These are phyloP conservation scores for Agaricus subrufescens DNA, from an alignment of 768 basidiomycete species.

Conservation along the genomic window DNA sequence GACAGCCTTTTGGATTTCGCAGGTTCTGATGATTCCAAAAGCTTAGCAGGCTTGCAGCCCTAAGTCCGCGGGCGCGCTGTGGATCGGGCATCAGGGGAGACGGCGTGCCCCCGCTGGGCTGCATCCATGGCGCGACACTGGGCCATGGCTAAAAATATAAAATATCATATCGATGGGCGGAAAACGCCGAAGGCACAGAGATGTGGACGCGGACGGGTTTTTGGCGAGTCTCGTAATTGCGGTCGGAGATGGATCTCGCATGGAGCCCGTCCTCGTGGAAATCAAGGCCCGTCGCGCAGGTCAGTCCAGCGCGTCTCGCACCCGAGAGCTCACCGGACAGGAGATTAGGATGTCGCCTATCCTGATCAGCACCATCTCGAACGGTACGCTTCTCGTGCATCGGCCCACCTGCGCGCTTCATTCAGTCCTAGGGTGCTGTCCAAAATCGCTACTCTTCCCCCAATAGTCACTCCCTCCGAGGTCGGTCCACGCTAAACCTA, in stretches of 20 bases:
- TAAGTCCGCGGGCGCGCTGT: conserved; percentile 10
- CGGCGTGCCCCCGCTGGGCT: neutral
- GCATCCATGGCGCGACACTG: too few species aligned
- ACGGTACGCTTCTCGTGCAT: conserved; percentile 10
- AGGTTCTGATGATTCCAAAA: conserved; percentile 8
- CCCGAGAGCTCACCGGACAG: neutral
- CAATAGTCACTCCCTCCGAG: conserved; percentile 90
- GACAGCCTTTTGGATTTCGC: conserved; percentile 13
- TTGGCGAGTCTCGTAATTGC: conserved; percentile 1
- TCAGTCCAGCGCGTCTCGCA: conserved; percentile 5
- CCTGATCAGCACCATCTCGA: conserved; percentile 16
- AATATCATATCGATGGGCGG: neutral
- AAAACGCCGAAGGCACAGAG: conserved; percentile 1
- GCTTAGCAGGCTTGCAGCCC: neutral
- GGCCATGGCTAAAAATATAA: too few species aligned
- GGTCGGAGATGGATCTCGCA: conserved; percentile 1
- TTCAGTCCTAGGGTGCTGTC: conserved; percentile 54
- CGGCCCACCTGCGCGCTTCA: neutral
- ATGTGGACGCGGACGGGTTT: neutral
- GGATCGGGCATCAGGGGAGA: neutral
- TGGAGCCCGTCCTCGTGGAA: conserved; percentile 86
- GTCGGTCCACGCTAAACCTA: conserved; percentile 37
- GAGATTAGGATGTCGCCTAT: conserved; percentile 16
- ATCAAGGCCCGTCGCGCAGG: conserved; percentile 24
- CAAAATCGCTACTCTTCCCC: conserved; percentile 77